These are phyloP conservation scores for Calonectria henricotiae DNA, from an alignment of 2,329 filamentous ascomycete species.

Conservation along the genomic window DNA sequence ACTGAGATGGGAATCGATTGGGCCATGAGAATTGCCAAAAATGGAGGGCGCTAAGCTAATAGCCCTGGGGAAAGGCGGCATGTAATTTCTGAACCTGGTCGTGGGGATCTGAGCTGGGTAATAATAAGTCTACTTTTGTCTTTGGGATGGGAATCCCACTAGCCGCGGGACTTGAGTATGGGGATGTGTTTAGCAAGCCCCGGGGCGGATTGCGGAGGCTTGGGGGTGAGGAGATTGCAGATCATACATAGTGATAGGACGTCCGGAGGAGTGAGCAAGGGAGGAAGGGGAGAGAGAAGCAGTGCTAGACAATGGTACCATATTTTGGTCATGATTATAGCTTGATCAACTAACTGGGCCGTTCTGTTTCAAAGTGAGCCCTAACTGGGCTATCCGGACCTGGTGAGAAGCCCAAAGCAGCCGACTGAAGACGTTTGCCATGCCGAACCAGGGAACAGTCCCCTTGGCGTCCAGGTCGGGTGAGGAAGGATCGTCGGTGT, in stretches of 20 bases:
- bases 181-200: slow-evolving; percentile 26
- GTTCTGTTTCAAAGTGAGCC: slow-evolving; percentile 23
- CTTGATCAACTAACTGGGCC: slow-evolving; percentile 5
- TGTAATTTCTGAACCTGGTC: slow-evolving; percentile 27
- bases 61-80: slow-evolving; percentile 14
- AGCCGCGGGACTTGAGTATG: slow-evolving; percentile 15
- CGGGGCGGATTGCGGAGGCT: slow-evolving; percentile 25
- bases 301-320: background rate
- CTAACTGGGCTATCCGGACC: slow-evolving; percentile 11
- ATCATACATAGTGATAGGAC: background rate
- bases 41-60: slow-evolving; percentile 20
- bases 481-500: slow-evolving; percentile 27
- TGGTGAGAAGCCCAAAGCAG: background rate
- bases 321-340: slow-evolving; percentile 4
- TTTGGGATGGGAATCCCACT: slow-evolving; percentile 34
- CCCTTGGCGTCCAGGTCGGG: slow-evolving; percentile 2
- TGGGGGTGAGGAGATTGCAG: slow-evolving; percentile 2
- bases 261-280: background rate
- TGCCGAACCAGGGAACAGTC: slow-evolving; percentile 7
- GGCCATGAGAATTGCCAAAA: slow-evolving; percentile 1
- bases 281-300: slow-evolving; percentile 3
- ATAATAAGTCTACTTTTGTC: slow-evolving; percentile 21
- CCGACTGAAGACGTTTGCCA: slow-evolving; percentile 1
- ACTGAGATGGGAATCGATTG: slow-evolving; percentile 11
- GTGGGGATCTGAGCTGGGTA: background rate